Evolutionary conservation across 768 basidiomycete species (phyloP).

Genomic region (Collybiopsis luxurians): DNA sequence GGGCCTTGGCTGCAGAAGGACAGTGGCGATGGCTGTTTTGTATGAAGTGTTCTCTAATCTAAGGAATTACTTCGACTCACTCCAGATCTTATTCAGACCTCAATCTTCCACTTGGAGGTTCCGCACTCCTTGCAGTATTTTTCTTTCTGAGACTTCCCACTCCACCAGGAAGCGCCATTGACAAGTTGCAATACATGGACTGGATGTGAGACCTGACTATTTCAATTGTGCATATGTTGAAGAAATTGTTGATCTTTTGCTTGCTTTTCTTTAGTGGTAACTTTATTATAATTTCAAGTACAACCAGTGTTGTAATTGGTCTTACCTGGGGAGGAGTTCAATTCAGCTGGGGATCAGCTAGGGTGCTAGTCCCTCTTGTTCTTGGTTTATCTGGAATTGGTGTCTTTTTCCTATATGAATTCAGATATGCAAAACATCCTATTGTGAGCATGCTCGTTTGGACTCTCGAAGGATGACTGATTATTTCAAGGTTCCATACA

Average conservation of each 20-base stretch:
- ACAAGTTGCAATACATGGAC: constrained; percentile 1
- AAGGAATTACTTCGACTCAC: not conserved
- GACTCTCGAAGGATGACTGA: too few relatives aligned
- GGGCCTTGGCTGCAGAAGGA: not conserved
- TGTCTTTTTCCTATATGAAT: not conserved
- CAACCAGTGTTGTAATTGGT: not conserved
- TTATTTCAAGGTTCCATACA: too few relatives aligned
- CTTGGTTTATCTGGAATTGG: not conserved
- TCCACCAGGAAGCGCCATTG: not conserved
- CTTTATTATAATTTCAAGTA: not conserved
- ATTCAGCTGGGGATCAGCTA: constrained; percentile 8
- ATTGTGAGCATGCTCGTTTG: too few relatives aligned
- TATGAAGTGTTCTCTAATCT: not conserved
- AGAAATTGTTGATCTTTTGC: too few relatives aligned
- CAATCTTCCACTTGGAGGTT: not conserved
- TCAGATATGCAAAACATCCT: not conserved
- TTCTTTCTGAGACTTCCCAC: not conserved
- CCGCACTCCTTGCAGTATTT: not conserved
- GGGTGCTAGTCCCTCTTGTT: constrained; percentile 1
- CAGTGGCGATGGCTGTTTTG: not conserved
- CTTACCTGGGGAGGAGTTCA: constrained; percentile 9
- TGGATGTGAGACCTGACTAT: not conserved
- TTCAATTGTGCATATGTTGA: not conserved
- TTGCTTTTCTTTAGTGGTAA: constrained; percentile 9
- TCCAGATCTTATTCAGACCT: not conserved